Base-by-base conservation (phyloP, 306 rosid genomes). In the Sophora flavescens region DNA sequence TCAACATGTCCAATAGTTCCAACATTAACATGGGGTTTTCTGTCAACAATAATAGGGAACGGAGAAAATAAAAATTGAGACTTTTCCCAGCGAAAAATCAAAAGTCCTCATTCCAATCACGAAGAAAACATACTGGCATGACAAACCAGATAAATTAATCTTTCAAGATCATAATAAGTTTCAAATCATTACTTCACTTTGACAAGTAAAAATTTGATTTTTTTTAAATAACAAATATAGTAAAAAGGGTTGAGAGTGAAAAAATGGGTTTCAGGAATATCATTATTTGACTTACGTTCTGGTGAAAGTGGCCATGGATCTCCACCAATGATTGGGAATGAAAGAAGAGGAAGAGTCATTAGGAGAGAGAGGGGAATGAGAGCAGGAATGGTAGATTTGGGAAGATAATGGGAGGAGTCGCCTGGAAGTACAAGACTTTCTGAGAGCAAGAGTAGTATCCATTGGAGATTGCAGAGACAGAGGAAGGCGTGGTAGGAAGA, bases 381-480 rank as follows among this genome's bases (percentile, higher is more conserved):
- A 82, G 75, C 84, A 63, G 22, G 81, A 81, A 38, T 78, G 82
- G 88, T 86, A 83, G 68, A 90, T 56, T 67, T 85, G 92, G 33
- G 96, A 84, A 6, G 96, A 80, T 16, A 85, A 66, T 1, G 88
- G 88, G 4, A 87, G 76, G 60, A 95, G 76, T 45, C 91, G 96
- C 61, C 64, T 86, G 78, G 86, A 88, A 68, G 71, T 79, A 8
- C 85, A 75, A 36, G 85, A 82, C 58, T 69, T 87, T 78, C 94
- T 73, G 74, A 96, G 90, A 82, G 76, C 87, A 17, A 86, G 78
- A 11, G 96, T 77, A 11, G 96, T 77, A 11, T 97, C 97, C 99
- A 96, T 87, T 64, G 70, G 32, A 76, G 71, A 68, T 30, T 30
- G 32, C 70, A 69, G 26, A 77, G 9, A 50, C 15, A 33, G 39